These are phyloP conservation scores for Lepiota subincarnata DNA, from an alignment of 768 basidiomycete species.

Conservation along the genomic window DNA sequence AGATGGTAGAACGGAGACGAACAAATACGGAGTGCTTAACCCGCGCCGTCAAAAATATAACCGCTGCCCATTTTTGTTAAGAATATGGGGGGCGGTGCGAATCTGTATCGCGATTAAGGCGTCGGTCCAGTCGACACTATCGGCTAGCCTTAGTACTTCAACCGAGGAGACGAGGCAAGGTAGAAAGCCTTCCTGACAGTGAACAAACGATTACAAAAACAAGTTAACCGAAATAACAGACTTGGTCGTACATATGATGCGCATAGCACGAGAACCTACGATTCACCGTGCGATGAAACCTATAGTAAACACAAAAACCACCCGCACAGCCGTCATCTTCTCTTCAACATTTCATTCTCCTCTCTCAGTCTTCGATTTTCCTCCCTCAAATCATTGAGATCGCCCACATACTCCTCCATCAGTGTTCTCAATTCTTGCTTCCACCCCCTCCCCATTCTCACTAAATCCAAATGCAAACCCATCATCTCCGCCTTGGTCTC, in stretches of 20 bases:
- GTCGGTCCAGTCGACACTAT: no score
- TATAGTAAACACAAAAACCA: not conserved
- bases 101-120: no score
- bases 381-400: slow-evolving; percentile 55
- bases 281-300: no score
- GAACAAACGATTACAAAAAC: not conserved
- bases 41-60: no score
- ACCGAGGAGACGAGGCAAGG: no score
- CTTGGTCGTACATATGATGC: not conserved
- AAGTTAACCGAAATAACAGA: not conserved
- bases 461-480: slow-evolving; percentile 69
- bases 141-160: no score
- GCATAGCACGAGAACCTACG: no score
- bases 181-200: no score
- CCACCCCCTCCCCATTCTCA: slow-evolving; percentile 69
- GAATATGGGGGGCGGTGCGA: no score
- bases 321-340: slow-evolving; percentile 23
- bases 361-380: slow-evolving; percentile 63
- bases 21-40: not conserved
- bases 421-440: slow-evolving; percentile 56
- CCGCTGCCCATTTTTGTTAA: no score
- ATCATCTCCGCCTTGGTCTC: slow-evolving; percentile 71
- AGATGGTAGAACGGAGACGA: no score
- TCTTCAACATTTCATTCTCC: slow-evolving; percentile 62
- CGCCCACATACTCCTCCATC: slow-evolving; percentile 60